phyloP scores from a whole-genome alignment of 257 asterid genomes.

The Gentiana macrophylla region DNA sequence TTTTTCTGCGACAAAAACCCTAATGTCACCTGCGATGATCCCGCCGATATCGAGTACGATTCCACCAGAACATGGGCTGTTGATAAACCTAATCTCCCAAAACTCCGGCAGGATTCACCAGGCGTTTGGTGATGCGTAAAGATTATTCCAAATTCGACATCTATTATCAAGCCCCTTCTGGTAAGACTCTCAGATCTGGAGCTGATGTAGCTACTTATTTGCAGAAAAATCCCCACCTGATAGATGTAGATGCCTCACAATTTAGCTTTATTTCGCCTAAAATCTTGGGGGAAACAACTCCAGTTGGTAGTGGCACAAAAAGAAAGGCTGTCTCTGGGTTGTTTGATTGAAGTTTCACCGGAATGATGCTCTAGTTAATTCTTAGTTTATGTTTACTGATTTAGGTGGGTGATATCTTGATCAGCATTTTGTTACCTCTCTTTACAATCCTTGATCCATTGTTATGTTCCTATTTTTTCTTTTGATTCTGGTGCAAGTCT shows the following conservation, averaged over 20 bases:
- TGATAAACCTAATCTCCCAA: conserved; percentile 44
- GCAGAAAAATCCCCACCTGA: conserved; percentile 19
- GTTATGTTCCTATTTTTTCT: too few relatives aligned
- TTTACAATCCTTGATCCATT: too few relatives aligned
- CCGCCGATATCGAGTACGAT: conserved; percentile 35
- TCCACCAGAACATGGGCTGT: conserved; percentile 36
- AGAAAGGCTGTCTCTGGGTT: conserved; percentile 9
- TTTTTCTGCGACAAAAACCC: conserved; percentile 32
- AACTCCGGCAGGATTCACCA: conserved; percentile 48
- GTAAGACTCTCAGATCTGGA: conserved; percentile 35
- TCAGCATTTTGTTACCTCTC: too few relatives aligned
- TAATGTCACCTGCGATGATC: conserved; percentile 29
- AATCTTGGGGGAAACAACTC: conserved; percentile 30
- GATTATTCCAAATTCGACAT: conserved; percentile 32
- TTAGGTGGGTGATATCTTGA: too few relatives aligned
- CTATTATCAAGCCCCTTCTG: conserved; percentile 39
- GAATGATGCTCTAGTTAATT: too few relatives aligned
- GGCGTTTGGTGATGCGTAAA: conserved; percentile 26
- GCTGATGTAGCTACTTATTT: conserved; percentile 31
- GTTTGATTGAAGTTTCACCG: not conserved
- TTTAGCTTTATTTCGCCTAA: conserved; percentile 45
- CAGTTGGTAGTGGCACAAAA: not conserved
- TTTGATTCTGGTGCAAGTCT: too few relatives aligned
- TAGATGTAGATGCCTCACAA: conserved; percentile 18
- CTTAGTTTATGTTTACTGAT: too few relatives aligned